Percentiles rank a stretch among this genome's conserved stretches.
phyloP scores from a whole-genome alignment of 176 grass and related monocot species.

The Carex scoparia region DNA sequence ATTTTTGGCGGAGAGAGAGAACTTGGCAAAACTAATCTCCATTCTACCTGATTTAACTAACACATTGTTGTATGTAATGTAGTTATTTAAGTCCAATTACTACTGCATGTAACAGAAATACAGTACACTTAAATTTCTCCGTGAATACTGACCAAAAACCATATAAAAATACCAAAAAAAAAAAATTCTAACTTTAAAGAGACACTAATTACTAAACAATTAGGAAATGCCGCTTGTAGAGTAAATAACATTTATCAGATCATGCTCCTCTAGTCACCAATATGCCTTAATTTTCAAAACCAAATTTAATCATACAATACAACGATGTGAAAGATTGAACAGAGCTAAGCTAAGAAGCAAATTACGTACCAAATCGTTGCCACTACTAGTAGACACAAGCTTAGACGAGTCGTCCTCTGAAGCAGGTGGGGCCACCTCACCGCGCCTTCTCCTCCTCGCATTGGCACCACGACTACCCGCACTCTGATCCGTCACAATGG shows the following conservation, averaged over 20 bases:
- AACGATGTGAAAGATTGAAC: neutral
- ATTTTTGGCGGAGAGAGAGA: neutral
- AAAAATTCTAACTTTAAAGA: neutral
- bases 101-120: neutral
- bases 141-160: neutral
- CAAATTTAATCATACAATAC: neutral
- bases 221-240: neutral
- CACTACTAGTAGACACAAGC: constrained; percentile 58
- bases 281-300: constrained; percentile 16
- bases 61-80: neutral
- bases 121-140: neutral
- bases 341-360: constrained; percentile 28
- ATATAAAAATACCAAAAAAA: neutral
- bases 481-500: constrained; percentile 59
- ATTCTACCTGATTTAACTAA: neutral
- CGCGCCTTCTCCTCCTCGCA: constrained; percentile 29
- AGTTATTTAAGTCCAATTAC: neutral
- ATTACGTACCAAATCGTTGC: constrained; percentile 49
- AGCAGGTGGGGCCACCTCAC: constrained; percentile 15
- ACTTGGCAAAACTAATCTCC: neutral
- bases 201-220: neutral
- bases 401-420: constrained; percentile 69
- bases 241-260: neutral
- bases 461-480: constrained; percentile 29
- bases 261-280: neutral